Percentiles rank a stretch among this genome's conserved stretches.
Evolutionary conservation across 306 rosid genomes (phyloP).

Genomic region (Dalbergia cochinchinensis): DNA sequence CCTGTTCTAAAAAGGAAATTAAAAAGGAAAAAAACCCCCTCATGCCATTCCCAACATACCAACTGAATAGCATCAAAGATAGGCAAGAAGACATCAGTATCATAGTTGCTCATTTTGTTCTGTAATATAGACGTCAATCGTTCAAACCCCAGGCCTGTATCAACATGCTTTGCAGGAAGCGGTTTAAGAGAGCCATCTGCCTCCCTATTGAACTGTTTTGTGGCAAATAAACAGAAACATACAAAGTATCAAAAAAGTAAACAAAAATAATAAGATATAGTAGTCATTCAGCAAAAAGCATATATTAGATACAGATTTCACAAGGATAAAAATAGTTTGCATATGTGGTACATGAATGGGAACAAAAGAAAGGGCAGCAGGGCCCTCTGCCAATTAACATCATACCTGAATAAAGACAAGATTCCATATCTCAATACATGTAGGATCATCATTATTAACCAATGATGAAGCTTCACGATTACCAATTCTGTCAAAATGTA

Average conservation of each 20-base stretch:
- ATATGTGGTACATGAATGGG: slow-evolving; percentile 14
- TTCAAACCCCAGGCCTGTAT: slow-evolving; percentile 96
- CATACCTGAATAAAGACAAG: slow-evolving; percentile 96
- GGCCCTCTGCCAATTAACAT: neutral
- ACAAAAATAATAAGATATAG: neutral
- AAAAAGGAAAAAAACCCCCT: slow-evolving; percentile 42
- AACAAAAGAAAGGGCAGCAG: slow-evolving; percentile 8
- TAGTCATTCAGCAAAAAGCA: neutral
- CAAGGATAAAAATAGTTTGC: neutral
- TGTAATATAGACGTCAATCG: slow-evolving; percentile 92
- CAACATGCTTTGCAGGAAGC: slow-evolving; percentile 97
- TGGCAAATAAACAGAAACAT: slow-evolving; percentile 28
- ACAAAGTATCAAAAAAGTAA: neutral
- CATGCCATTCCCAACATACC: slow-evolving; percentile 75
- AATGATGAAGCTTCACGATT: slow-evolving; percentile 92
- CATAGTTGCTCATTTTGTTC: slow-evolving; percentile 94
- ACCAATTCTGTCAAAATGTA: slow-evolving; percentile 94
- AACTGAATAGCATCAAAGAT: slow-evolving; percentile 85
- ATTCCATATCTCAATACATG: slow-evolving; percentile 98
- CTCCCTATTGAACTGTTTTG: slow-evolving; percentile 86
- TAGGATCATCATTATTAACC: slow-evolving; percentile 95
- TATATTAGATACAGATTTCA: slow-evolving; percentile 22
- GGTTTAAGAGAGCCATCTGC: slow-evolving; percentile 85
- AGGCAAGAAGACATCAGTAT: slow-evolving; percentile 94
- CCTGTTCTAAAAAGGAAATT: slow-evolving; percentile 1